Base-by-base conservation (phyloP, 2,329 filamentous ascomycete species). In the Ceratocystis colombiana region DNA sequence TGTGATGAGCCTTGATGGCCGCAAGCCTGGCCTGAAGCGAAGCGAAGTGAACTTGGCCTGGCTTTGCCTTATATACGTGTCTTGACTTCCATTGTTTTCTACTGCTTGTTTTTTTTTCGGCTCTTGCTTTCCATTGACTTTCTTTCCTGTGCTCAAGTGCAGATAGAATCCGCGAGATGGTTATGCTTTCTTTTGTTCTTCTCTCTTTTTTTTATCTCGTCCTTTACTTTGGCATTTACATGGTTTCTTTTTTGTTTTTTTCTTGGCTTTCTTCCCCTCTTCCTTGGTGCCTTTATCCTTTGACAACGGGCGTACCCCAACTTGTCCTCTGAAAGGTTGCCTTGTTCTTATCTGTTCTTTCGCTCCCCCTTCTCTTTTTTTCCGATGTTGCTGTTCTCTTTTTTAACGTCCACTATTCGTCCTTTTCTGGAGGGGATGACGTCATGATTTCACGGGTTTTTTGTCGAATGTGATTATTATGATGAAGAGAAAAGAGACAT, bases 221-320 rank as follows among this genome's bases (percentile, higher is more conserved):
- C 33, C 33, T 66, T 64, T 64, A 66, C 55, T 66, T 66, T 61
- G 64, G 67, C 64, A 66, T 68, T 62, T 68, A 66, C 64, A 66
- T 66, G 64, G 64, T 64, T 67, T 62, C 55, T 48, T 63, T 33
- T 44, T 55, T 64, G 48, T 28, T 44, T 67, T 33, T 62, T 17
- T 22, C 30, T 44, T 53, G 17, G 15, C 20, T 66, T 44, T 37
- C 12, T n/a, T 30, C 22, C 15, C 30, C 8, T 41, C 22, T 5
- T 28, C 28, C 28, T 33, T 1, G 30, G 30, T 33, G 30, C 30
- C 30, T 33, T 33, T 33, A 33, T 33, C 30, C 30, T 33, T 33
- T 33, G 30, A 7, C 30, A 7, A 7, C 6, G 30, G 6, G 30
- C 30, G 30, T 33, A 33, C 30, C 30, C 30, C 30, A 33, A 6